phyloP scores from a whole-genome alignment of 495 filamentous ascomycete genomes.

The Aspergillus funiculosus region DNA sequence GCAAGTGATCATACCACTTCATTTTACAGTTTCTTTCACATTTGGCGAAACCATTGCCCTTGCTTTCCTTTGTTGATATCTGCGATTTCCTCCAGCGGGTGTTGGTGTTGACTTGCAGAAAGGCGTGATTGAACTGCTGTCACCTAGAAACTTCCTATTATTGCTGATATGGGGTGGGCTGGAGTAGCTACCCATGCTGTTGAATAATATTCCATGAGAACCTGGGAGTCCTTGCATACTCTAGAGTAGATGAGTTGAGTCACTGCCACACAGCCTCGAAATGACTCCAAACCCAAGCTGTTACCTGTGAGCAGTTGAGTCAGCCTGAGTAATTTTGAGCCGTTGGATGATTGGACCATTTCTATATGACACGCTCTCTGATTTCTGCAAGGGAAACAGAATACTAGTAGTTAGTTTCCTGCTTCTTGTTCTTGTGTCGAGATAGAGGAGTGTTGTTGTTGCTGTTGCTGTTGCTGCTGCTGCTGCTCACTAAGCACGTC shows the following conservation, averaged over 20 bases:
- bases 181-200: constrained; percentile 5
- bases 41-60: constrained; percentile 6
- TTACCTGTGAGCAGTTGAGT: background rate
- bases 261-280: constrained; percentile 7
- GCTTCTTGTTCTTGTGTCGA: background rate
- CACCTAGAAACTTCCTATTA: constrained; percentile 15
- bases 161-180: constrained; percentile 14
- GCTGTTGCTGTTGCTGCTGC: no score
- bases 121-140: constrained; percentile 18
- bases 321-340: constrained; percentile 9
- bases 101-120: constrained; percentile 31
- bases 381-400: no score
- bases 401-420: background rate
- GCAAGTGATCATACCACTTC: background rate
- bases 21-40: background rate
- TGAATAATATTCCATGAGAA: constrained; percentile 8
- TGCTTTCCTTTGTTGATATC: constrained; percentile 24
- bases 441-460: no score
- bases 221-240: background rate
- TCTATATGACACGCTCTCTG: no score
- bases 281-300: constrained; percentile 3
- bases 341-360: no score
- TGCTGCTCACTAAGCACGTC: constrained; percentile 23
- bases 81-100: constrained; percentile 36
- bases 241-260: background rate